Evolutionary conservation across 805 yeast genomes (phyloP), one percentile per base, ranked within the genome.

Genomic region (Hanseniaspora nectarophila): DNA sequence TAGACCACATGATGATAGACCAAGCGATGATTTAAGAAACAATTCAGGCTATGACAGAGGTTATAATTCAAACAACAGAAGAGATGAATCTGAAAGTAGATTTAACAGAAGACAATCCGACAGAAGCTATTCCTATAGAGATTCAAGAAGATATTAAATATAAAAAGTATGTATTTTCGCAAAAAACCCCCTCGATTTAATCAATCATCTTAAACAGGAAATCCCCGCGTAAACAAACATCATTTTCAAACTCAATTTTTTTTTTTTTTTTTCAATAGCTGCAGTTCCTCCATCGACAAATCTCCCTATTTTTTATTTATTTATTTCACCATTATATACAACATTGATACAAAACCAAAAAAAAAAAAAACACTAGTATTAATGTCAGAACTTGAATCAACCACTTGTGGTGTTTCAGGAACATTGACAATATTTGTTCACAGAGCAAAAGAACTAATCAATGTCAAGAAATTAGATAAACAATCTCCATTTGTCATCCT

Each of bases 401-500:
- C 31, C 12, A 45, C 20, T 32, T 43, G 35, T n/a, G 55, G 55
- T 16, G 52, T 53, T 5, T 42, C 50, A 5, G 84, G 84, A 9
- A 74, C 77, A 6, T 69, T 89, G 54, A 83, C 85, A 34, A 76
- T 88, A 5, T 82, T 86, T 56, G 85, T 89, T 4, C 74, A 82
- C 50, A 77, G 86, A 57, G 95, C 92, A 1, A 80, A 81, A 60
- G 94, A 87, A 60, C 74, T 92, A 42, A 95, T 95, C 23, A 90
- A 92, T 66, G 70, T 87, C 56, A 73, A 90, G 34, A 85, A 82
- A 56, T 71, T 90, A 48, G 97, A 94, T 61, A 92, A 92, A 61
- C 98, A 92, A 67, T 83, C 85, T 57, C 98, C 97, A 2, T 89
- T 86, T 67, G 83, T 88, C 55, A 78, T 90, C 5, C 73, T 85